These are phyloP conservation scores for Oenanthe sinensis DNA, from an alignment of 129 eudicot species.

Conservation along the genomic window DNA sequence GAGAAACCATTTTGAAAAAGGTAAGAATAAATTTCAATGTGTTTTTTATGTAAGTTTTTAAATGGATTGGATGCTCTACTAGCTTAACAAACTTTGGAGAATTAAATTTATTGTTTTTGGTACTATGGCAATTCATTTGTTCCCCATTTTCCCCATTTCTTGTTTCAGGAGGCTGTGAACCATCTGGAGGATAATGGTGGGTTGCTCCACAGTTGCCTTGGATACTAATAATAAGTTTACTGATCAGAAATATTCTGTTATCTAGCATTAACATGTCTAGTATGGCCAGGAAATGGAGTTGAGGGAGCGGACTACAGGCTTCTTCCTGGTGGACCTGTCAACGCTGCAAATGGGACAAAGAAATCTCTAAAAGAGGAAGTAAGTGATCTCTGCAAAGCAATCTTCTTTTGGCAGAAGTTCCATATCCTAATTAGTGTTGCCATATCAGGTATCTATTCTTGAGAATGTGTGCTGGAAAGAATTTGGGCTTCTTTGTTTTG, in stretches of 20 bases:
- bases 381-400: slow-evolving; percentile 3
- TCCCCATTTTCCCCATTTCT: not conserved
- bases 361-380: slow-evolving; percentile 39
- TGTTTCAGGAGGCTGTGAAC: slow-evolving; percentile 60
- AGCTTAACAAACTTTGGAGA: not conserved
- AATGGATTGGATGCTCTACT: not conserved
- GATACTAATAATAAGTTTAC: not conserved
- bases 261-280: not conserved
- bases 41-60: not conserved
- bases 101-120: not conserved
- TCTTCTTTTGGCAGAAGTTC: not conserved
- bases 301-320: slow-evolving; percentile 73
- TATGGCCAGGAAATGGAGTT: slow-evolving; percentile 27
- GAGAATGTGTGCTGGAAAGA: slow-evolving; percentile 96
- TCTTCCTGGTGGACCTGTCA: slow-evolving; percentile 64
- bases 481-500: slow-evolving; percentile 65
- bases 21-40: slow-evolving; percentile 17
- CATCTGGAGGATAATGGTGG: slow-evolving; percentile 47
- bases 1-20: slow-evolving; percentile 75
- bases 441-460: slow-evolving; percentile 48
- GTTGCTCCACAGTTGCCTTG: slow-evolving; percentile 15
- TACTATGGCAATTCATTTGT: not conserved
- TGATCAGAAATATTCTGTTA: not conserved
- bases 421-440: not conserved
- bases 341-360: slow-evolving; percentile 21